phyloP scores from a whole-genome alignment of 1,139 yeast species.

The Martiniozyma asiatica region DNA sequence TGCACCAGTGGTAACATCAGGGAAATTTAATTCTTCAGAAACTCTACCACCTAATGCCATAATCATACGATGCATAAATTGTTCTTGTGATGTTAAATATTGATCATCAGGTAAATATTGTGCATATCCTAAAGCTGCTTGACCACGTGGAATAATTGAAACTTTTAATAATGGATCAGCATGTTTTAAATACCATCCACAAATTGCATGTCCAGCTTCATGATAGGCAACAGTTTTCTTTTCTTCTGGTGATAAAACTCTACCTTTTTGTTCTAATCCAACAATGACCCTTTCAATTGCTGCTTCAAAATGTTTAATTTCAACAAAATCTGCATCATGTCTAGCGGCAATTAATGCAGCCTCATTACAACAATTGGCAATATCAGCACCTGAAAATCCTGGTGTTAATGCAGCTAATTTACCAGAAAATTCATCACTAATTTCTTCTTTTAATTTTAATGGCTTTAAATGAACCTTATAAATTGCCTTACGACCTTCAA shows the following conservation, averaged over 20 bases:
- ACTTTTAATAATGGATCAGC: conserved; percentile 94
- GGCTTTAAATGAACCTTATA: conserved; percentile 59
- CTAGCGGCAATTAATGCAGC: conserved; percentile 78
- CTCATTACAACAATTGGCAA: conserved; percentile 74
- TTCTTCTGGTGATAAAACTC: conserved; percentile 57
- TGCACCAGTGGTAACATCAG: conserved; percentile 73
- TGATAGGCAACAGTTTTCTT: conserved; percentile 70
- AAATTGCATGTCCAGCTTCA: conserved; percentile 94
- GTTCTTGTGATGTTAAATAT: conserved; percentile 53
- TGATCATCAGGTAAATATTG: conserved; percentile 74
- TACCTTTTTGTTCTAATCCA: conserved; percentile 64
- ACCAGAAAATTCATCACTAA: conserved; percentile 53
- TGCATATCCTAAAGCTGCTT: conserved; percentile 76
- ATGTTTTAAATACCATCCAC: conserved; percentile 86
- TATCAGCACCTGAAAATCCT: conserved; percentile 80
- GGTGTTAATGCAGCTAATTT: conserved; percentile 71
- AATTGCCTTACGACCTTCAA: conserved; percentile 67
- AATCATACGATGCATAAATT: conserved; percentile 60
- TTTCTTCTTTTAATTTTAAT: conserved; percentile 35
- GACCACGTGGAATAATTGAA: conserved; percentile 89
- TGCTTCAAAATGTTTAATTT: conserved; percentile 54
- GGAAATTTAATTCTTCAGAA: conserved; percentile 64
- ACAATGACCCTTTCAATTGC: conserved; percentile 79
- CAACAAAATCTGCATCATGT: conserved; percentile 44
- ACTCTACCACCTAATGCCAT: conserved; percentile 79